Evolutionary conservation across 2,329 filamentous ascomycete species (phyloP).

Genomic region (Fusarium lyarnte): DNA sequence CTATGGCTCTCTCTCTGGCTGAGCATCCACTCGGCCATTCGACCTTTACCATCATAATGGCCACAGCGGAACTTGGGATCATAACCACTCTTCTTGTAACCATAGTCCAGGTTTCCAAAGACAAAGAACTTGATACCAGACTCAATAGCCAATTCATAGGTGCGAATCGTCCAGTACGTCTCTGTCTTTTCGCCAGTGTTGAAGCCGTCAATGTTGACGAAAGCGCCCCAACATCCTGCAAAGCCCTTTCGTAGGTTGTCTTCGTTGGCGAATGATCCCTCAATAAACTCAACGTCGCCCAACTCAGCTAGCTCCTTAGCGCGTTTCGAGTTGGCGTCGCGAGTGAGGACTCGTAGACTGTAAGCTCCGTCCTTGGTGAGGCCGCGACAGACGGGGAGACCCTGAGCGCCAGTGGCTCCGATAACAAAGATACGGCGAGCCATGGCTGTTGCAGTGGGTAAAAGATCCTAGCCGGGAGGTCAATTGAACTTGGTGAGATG

Average conservation of each 20-base stretch:
- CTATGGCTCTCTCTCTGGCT: slow-evolving; percentile 40
- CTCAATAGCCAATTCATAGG: slow-evolving; percentile 13
- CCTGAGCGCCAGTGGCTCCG: slow-evolving; percentile 18
- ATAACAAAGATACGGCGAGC: slow-evolving; percentile 9
- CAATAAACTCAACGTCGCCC: background rate
- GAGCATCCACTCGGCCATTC: slow-evolving; percentile 57
- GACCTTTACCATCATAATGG: slow-evolving; percentile 60
- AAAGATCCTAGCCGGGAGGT: accelerated
- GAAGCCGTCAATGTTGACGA: slow-evolving; percentile 20
- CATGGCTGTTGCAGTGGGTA: accelerated
- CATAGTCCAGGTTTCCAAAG: slow-evolving; percentile 61
- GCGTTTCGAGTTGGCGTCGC: background rate
- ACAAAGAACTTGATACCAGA: slow-evolving; percentile 51
- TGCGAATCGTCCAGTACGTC: slow-evolving; percentile 7
- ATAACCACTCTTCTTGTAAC: slow-evolving; percentile 58
- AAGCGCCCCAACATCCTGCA: background rate
- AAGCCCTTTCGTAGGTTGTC: background rate
- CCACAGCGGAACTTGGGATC: slow-evolving; percentile 56
- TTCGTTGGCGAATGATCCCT: slow-evolving; percentile 8
- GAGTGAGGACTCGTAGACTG: slow-evolving; percentile 14
- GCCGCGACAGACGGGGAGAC: slow-evolving; percentile 3
- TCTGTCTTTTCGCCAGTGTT: slow-evolving; percentile 29
- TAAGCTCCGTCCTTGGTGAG: slow-evolving; percentile 4
- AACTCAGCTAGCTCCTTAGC: background rate
- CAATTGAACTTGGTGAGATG: accelerated